Evolutionary conservation across 2,329 filamentous ascomycete species (phyloP), one percentile per base, ranked within the genome.

Genomic region (Hymenoscyphus occultus): DNA sequence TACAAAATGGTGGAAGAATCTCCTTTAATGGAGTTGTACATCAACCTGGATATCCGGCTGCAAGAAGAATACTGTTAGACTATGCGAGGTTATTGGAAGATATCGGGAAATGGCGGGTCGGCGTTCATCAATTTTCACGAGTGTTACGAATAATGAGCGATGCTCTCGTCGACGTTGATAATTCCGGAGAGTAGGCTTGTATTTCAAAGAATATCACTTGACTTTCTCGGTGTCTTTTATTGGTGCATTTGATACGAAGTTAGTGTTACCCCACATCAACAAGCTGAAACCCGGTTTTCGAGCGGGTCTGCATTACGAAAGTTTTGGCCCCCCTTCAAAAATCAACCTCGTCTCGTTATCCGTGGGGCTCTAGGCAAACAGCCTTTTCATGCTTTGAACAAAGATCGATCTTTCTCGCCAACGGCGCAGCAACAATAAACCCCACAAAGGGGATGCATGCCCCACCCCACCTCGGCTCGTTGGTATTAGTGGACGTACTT

Each of bases 141-240:
- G 81, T 84, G 60, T 71, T 84, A 59, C 80, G 83, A 68, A 84
- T 83, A 35, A 84, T 84, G 82, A 83, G 81, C 69, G 82, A 84
- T 74, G 77, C 79, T 65, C 68, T 80, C 54, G 77, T 78, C 31
- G 78, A 80, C 66, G 67, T 71, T 16, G 71, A 70, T 61, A 59
- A 64, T 62, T 39, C 60, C 56, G 67, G 67, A 9, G 62, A 66
- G 39, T 70, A 51, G n/a, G 45, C 19, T 51, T 51, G 45, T 51
- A 51, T 51, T 51, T 51, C 10, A n/a, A 51, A 22, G 3, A 28
- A 51, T 51, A 22, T 28, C 45, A 10, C 22, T n/a, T 51, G 19
- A 51, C 22, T 10, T 10, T 51, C n/a, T 51, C 16, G n/a, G 45
- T 51, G 9, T 10, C 35, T 10, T 7, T 6, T 35, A 35, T 35